Conservation (phyloP, 2,329 filamentous ascomycete genomes). For the Zalaria obscura region DNA sequence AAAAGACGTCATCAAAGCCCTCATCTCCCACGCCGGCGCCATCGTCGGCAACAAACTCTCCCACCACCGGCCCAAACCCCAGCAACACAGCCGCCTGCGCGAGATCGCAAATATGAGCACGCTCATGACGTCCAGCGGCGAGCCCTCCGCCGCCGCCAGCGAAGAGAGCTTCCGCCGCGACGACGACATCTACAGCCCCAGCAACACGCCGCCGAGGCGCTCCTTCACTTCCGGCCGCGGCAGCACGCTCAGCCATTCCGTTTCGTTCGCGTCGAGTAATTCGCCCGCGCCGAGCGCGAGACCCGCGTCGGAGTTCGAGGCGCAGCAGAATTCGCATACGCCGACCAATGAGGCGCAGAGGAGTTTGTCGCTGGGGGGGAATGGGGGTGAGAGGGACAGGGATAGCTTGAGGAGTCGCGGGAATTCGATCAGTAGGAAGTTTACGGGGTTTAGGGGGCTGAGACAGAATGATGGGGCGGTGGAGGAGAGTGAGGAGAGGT, state of each 20-base stretch:
- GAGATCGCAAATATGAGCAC: conserved; percentile 72
- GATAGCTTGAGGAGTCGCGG: too few relatives aligned
- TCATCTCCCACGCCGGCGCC: conserved; percentile 89
- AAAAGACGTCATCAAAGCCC: conserved; percentile 81
- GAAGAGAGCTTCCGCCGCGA: background rate
- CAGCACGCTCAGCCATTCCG: background rate
- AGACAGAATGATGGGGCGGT: conserved; percentile 5
- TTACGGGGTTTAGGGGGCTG: too few relatives aligned
- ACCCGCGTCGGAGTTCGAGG: background rate
- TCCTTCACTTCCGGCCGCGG: conserved; percentile 3
- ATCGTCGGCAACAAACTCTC: conserved; percentile 97
- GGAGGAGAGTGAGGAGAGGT: conserved; percentile 18
- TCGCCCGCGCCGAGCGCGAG: background rate
- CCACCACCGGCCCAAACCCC: conserved; percentile 68
- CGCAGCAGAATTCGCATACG: too few relatives aligned
- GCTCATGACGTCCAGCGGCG: conserved; percentile 22
- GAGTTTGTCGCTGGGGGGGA: too few relatives aligned
- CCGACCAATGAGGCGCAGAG: too few relatives aligned
- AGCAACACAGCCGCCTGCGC: conserved; percentile 57
- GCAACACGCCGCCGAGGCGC: conserved; percentile 1
- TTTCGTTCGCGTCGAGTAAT: background rate
- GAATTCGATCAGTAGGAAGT: too few relatives aligned
- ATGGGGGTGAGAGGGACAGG: too few relatives aligned
- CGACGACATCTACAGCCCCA: background rate
- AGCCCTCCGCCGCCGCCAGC: background rate